Conservation (phyloP, 495 filamentous ascomycete genomes). For the Xylaria bambusicola region DNA sequence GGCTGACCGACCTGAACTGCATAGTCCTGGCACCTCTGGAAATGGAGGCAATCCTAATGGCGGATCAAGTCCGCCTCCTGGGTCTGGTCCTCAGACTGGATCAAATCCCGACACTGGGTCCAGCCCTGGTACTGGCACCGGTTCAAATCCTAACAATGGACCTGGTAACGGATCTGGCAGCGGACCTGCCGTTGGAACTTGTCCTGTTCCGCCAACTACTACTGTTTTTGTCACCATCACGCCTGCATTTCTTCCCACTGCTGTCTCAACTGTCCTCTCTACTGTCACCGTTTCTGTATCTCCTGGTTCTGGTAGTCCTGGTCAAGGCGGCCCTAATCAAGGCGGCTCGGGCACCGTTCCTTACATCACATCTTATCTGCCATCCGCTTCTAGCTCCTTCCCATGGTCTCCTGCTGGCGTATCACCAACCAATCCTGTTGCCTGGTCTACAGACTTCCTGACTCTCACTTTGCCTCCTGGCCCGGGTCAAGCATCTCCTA, state of each 20-base stretch:
- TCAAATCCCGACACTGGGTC: slow-evolving; percentile 10
- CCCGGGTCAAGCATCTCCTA: slow-evolving; percentile 20
- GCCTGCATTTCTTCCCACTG: slow-evolving; percentile 24
- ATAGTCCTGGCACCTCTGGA: slow-evolving; percentile 13
- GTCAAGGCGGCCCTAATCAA: slow-evolving; percentile 23
- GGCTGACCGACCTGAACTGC: not conserved
- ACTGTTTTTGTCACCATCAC: slow-evolving; percentile 42
- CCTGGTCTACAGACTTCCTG: slow-evolving; percentile 32
- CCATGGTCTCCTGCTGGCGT: slow-evolving; percentile 27
- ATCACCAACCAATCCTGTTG: slow-evolving; percentile 19
- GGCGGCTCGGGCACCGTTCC: slow-evolving; percentile 10
- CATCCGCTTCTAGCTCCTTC: slow-evolving; percentile 19
- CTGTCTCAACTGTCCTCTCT: slow-evolving; percentile 33
- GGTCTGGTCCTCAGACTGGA: slow-evolving; percentile 5
- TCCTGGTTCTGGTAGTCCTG: slow-evolving; percentile 24
- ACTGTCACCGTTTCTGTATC: slow-evolving; percentile 28
- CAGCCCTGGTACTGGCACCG: slow-evolving; percentile 9
- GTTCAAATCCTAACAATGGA: slow-evolving; percentile 12
- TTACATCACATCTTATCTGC: slow-evolving; percentile 12
- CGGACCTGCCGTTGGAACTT: slow-evolving; percentile 24
- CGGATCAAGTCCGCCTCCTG: slow-evolving; percentile 1
- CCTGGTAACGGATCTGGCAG: slow-evolving; percentile 13
- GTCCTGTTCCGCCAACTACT: slow-evolving; percentile 28
- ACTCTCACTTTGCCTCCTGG: slow-evolving; percentile 32
- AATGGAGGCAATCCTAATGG: slow-evolving; percentile 7